Evolutionary conservation across 2,329 filamentous ascomycete genomes (phyloP).

Genomic region (Fusarium sp.): DNA sequence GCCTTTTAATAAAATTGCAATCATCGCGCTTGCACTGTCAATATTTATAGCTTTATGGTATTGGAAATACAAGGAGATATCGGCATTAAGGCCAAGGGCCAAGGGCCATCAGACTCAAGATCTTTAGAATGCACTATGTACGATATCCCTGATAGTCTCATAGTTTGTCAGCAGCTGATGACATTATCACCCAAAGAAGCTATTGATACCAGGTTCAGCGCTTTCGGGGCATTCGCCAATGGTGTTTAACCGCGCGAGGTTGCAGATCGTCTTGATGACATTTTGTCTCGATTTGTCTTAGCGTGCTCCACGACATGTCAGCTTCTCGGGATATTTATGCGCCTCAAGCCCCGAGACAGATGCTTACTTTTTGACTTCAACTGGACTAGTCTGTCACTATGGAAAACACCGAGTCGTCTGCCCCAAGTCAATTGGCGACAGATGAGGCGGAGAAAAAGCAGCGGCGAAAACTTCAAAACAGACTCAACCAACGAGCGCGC

Average conservation of each 20-base stretch:
- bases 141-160: background rate
- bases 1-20: no score
- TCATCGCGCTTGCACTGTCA: no score
- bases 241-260: background rate
- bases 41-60: background rate
- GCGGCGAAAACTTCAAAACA: constrained; percentile 13
- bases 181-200: background rate
- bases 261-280: background rate
- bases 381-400: background rate
- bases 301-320: background rate
- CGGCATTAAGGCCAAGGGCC: background rate
- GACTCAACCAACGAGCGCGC: constrained; percentile 18
- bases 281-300: constrained; percentile 13
- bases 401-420: no score
- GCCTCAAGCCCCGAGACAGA: background rate
- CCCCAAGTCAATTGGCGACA: background rate
- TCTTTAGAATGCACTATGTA: no score
- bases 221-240: background rate
- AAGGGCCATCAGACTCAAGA: background rate
- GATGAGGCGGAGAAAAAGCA: constrained; percentile 4
- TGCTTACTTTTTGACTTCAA: constrained; percentile 9
- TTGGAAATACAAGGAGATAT: background rate
- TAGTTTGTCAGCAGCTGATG: background rate
- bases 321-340: background rate
- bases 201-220: background rate